phyloP scores from a whole-genome alignment of 2,329 filamentous ascomycete genomes.

The Monosporascus sp. region DNA sequence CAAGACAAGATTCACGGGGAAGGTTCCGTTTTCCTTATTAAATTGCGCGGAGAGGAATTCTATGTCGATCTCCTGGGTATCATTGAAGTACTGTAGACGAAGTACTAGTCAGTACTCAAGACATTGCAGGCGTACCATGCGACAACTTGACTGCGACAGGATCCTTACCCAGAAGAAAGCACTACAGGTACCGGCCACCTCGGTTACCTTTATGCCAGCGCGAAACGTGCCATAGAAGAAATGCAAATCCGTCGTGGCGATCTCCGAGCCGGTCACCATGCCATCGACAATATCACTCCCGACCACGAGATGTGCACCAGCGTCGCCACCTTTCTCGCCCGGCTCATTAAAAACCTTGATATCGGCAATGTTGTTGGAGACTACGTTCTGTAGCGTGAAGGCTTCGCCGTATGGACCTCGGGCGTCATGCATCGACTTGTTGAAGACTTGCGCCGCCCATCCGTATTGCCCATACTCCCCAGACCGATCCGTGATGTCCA shows the following conservation, averaged over 20 bases:
- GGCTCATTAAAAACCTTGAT: constrained; percentile 38
- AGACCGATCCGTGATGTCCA: constrained; percentile 44
- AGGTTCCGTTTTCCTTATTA: constrained; percentile 42
- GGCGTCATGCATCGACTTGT: constrained; percentile 51
- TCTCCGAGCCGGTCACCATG: constrained; percentile 58
- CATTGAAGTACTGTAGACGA: constrained; percentile 62
- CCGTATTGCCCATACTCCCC: constrained; percentile 15
- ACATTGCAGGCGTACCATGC: neutral
- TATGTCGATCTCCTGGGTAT: constrained; percentile 77
- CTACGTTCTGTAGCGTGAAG: constrained; percentile 53
- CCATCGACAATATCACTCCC: constrained; percentile 38
- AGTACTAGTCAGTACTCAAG: neutral
- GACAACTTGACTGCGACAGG: neutral
- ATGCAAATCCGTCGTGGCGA: constrained; percentile 57
- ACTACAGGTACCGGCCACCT: constrained; percentile 62
- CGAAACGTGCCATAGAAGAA: constrained; percentile 68
- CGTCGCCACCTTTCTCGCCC: constrained; percentile 38
- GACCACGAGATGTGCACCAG: constrained; percentile 56
- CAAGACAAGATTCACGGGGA: constrained; percentile 68
- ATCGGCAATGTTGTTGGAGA: constrained; percentile 44
- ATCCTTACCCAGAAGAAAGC: constrained; percentile 71
- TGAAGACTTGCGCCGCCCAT: constrained; percentile 66
- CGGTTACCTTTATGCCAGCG: constrained; percentile 60
- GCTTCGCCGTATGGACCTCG: constrained; percentile 63
- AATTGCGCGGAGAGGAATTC: constrained; percentile 70